Conservation (phyloP, 768 basidiomycete species). For the Kwoniella mangroviensis region DNA sequence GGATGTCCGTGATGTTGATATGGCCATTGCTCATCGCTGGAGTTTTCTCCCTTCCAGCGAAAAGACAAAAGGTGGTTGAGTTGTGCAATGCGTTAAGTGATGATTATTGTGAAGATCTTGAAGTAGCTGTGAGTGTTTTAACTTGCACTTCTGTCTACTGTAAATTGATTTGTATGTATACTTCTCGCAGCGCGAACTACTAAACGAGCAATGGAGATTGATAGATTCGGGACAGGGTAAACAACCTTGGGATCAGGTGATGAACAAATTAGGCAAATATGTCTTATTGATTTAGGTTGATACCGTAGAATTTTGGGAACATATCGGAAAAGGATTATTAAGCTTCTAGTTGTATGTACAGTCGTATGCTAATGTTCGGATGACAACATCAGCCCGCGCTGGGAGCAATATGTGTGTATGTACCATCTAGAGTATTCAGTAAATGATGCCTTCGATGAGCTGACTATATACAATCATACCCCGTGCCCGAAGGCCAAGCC, state of each 20-base stretch:
- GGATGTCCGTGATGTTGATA: constrained; percentile 46
- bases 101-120: constrained; percentile 42
- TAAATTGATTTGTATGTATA: too few relatives aligned
- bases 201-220: constrained; percentile 36
- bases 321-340: not conserved
- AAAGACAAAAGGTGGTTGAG: constrained; percentile 24
- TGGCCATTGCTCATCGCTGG: constrained; percentile 50
- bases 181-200: constrained; percentile 15
- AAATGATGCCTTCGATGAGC: too few relatives aligned
- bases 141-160: too few relatives aligned
- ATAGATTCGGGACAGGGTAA: constrained; percentile 32
- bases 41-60: constrained; percentile 24
- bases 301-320: not conserved
- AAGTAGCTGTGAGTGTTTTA: constrained; percentile 40
- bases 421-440: too few relatives aligned
- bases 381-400: too few relatives aligned
- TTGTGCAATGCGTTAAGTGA: constrained; percentile 31
- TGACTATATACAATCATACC: too few relatives aligned
- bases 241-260: constrained; percentile 31
- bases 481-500: too few relatives aligned
- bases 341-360: too few relatives aligned
- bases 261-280: constrained; percentile 31
- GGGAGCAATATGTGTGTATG: too few relatives aligned
- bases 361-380: too few relatives aligned
- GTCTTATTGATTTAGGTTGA: constrained; percentile 27